A percentile compares a stretch with the other conserved stretches of the same genome.
phyloP scores from a whole-genome alignment of 495 filamentous ascomycete genomes.

The Astrothelium macrocarpum region DNA sequence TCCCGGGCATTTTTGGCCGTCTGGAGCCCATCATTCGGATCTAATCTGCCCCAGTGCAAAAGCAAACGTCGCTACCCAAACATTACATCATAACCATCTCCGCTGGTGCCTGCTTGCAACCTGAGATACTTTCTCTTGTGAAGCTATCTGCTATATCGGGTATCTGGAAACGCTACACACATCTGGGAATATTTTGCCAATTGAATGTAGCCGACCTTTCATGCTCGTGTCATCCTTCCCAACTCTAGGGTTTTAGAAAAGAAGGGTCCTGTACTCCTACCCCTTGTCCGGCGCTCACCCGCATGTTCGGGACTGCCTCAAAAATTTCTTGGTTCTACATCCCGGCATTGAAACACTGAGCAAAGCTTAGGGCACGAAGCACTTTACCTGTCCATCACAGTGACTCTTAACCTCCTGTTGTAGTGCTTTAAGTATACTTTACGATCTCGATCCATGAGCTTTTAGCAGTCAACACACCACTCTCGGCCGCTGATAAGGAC shows the following conservation, averaged over 20 bases:
- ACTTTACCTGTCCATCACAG: too few species aligned
- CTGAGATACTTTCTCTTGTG: not conserved
- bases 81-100: not conserved
- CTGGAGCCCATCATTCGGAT: too few species aligned
- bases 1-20: too few species aligned
- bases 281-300: too few species aligned
- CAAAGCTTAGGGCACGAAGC: not conserved
- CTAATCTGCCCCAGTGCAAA: not conserved
- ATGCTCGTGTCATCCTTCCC: not conserved
- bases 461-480: not conserved
- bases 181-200: not conserved
- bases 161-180: not conserved
- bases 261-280: too few species aligned
- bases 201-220: not conserved
- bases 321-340: not conserved
- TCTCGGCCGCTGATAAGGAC: not conserved
- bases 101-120: not conserved
- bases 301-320: not conserved
- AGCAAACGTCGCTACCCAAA: not conserved
- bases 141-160: slow-evolving; percentile 2
- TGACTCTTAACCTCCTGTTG: not conserved
- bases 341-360: not conserved
- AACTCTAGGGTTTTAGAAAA: too few species aligned
- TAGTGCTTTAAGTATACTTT: not conserved
- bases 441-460: not conserved